Conservation (phyloP, 1,139 yeast genomes). For the Candida freyschussii region DNA sequence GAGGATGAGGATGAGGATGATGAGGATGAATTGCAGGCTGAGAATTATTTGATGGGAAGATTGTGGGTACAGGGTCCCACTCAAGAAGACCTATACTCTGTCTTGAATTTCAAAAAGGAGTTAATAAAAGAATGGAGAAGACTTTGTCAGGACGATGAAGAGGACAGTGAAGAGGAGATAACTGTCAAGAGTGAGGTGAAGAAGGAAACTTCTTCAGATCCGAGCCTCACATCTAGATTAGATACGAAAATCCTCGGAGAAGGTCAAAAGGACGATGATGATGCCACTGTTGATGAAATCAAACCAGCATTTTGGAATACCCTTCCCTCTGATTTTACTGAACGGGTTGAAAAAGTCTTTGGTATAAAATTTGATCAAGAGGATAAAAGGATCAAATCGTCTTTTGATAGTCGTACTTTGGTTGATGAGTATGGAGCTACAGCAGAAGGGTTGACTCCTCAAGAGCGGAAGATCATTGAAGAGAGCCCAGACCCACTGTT, state of each 20-base stretch:
- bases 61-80: slow-evolving; percentile 94
- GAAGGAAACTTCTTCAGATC: too few relatives aligned
- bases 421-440: slow-evolving; percentile 42
- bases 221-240: too few relatives aligned
- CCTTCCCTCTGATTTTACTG: slow-evolving; percentile 19
- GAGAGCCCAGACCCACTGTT: slow-evolving; percentile 56
- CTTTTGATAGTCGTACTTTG: slow-evolving; percentile 14
- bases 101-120: slow-evolving; percentile 36
- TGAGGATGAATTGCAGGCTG: slow-evolving; percentile 40
- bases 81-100: slow-evolving; percentile 48
- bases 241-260: slow-evolving; percentile 11
- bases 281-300: slow-evolving; percentile 25
- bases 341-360: slow-evolving; percentile 25
- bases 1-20: slow-evolving; percentile 37
- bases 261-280: slow-evolving; percentile 17
- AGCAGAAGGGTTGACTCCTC: slow-evolving; percentile 34
- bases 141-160: slow-evolving; percentile 11
- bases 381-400: slow-evolving; percentile 13
- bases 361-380: slow-evolving; percentile 25
- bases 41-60: slow-evolving; percentile 78
- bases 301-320: slow-evolving; percentile 13
- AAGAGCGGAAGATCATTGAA: slow-evolving; percentile 63
- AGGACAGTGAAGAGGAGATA: slow-evolving; percentile 18
- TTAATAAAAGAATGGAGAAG: slow-evolving; percentile 32
- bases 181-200: slow-evolving; percentile 8